Evolutionary conservation across 805 yeast genomes (phyloP).

Genomic region (Tetrapisispora arboricola): DNA sequence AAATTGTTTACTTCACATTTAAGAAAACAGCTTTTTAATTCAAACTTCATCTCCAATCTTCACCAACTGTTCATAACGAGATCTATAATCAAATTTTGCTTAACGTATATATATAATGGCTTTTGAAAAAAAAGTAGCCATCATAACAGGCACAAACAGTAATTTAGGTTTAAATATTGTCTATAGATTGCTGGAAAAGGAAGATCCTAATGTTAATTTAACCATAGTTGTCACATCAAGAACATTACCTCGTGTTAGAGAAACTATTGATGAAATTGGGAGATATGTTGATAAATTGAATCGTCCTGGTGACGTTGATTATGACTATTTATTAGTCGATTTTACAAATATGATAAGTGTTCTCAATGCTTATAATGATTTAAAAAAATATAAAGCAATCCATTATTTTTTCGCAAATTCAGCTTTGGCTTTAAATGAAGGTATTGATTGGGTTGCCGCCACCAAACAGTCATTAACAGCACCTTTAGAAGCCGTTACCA

Average conservation of each 20-base stretch:
- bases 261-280: slow-evolving; percentile 53
- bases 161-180: slow-evolving; percentile 84
- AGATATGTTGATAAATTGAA: slow-evolving; percentile 31
- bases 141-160: slow-evolving; percentile 41
- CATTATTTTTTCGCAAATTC: slow-evolving; percentile 82
- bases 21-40: too few species aligned
- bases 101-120: slow-evolving; percentile 3
- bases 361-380: slow-evolving; percentile 60
- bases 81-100: not conserved
- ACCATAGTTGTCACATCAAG: slow-evolving; percentile 86
- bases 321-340: slow-evolving; percentile 84
- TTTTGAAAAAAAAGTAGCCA: slow-evolving; percentile 30
- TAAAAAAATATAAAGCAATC: slow-evolving; percentile 55
- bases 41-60: too few species aligned
- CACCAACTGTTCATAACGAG: too few species aligned
- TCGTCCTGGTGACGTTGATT: slow-evolving; percentile 58
- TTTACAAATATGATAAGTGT: slow-evolving; percentile 84
- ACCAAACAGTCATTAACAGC: slow-evolving; percentile 49
- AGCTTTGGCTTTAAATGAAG: slow-evolving; percentile 78
- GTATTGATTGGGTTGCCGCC: slow-evolving; percentile 82
- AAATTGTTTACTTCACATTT: too few species aligned
- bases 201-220: slow-evolving; percentile 43
- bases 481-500: slow-evolving; percentile 79
- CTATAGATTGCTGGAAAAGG: slow-evolving; percentile 56
- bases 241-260: slow-evolving; percentile 74